Evolutionary conservation across 352 stramenopile species (phyloP), one percentile per base, ranked within the genome.

Genomic region (Phytophthora hibernalis): DNA sequence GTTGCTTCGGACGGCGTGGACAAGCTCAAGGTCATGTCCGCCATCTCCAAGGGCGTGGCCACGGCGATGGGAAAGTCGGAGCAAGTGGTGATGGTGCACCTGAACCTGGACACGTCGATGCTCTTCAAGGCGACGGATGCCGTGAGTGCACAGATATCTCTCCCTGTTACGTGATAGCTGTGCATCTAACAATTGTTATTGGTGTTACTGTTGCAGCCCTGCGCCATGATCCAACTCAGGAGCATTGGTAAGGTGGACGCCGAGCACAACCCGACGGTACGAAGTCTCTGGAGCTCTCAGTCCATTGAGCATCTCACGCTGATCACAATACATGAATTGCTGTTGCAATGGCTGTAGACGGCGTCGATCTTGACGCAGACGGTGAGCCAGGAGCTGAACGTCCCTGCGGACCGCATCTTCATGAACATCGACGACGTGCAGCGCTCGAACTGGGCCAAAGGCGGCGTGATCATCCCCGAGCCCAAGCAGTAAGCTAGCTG

Each of bases 181-280:
- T 47, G 40, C 6, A 2, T 47, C 11, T 47, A 47, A 26, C 40
- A 10, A 47, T 11, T 47, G n/a, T 43, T 7, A 53, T 9, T 62
- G n/a, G 28, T 22, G 28, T 47, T 69, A 22, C 26, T 48, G 33
- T 5, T 61, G 31, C 37, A 89, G 80, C 76, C 78, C 15, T 89
- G 80, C 44, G 80, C 80, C 22, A 84, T 89, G 70, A 84, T 89
- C 31, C 65, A 62, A 0, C 58, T 89, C 4, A 64, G 60, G 26
- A 89, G 76, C 70, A 86, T 88, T 18, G 80, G 80, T 30, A 80
- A 80, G 60, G 71, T 88, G 51, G 77, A 88, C 35, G 57, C 72
- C 12, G 52, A 83, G 60, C 65, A 74, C 47, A 88, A 88, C 65
- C 57, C 70, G 12, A 82, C 59, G 72, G 79, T 88, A 28, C 13